A percentile compares a stretch with the other conserved stretches of the same genome.
These are phyloP conservation scores for Kodamaea kakaduensis DNA, from an alignment of 805 yeast genomes.

Conservation along the genomic window DNA sequence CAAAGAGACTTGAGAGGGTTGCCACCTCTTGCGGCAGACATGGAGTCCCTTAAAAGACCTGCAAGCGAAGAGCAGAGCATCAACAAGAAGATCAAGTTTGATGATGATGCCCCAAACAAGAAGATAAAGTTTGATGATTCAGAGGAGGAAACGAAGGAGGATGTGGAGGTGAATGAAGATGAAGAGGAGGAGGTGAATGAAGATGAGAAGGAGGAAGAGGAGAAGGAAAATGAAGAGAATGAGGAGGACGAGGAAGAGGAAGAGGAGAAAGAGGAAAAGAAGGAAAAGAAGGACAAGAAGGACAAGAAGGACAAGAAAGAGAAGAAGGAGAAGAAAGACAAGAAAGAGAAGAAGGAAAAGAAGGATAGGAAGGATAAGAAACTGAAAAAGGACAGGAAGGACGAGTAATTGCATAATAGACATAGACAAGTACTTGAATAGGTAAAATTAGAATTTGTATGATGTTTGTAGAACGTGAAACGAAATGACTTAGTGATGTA, in stretches of 20 bases:
- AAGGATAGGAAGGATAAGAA: slow-evolving; percentile 13
- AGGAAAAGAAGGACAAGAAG: slow-evolving; percentile 14
- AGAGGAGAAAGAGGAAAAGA: slow-evolving; percentile 9
- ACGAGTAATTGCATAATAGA: no score
- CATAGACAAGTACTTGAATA: background rate
- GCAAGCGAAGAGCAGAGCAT: slow-evolving; percentile 5
- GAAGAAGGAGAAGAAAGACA: slow-evolving; percentile 17
- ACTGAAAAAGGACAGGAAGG: slow-evolving; percentile 20
- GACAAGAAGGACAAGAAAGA: slow-evolving; percentile 11
- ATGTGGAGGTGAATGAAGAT: slow-evolving; percentile 16
- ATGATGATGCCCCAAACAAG: slow-evolving; percentile 21
- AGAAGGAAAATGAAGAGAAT: slow-evolving; percentile 10
- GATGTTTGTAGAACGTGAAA: no score
- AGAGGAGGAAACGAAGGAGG: slow-evolving; percentile 13
- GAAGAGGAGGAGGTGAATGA: slow-evolving; percentile 9
- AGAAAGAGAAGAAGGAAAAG: slow-evolving; percentile 19
- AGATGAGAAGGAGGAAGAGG: slow-evolving; percentile 7
- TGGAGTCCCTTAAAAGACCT: slow-evolving; percentile 10
- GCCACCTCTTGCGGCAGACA: slow-evolving; percentile 51
- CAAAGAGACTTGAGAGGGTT: slow-evolving; percentile 78
- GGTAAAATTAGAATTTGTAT: slow-evolving; percentile 3
- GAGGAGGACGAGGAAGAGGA: slow-evolving; percentile 14
- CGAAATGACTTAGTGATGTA: no score
- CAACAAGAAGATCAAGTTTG: slow-evolving; percentile 25
- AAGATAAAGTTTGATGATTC: slow-evolving; percentile 25